Evolutionary conservation across 2,329 filamentous ascomycete genomes (phyloP), one percentile per base, ranked within the genome.

Genomic region (Emmonsiellopsis sp.): DNA sequence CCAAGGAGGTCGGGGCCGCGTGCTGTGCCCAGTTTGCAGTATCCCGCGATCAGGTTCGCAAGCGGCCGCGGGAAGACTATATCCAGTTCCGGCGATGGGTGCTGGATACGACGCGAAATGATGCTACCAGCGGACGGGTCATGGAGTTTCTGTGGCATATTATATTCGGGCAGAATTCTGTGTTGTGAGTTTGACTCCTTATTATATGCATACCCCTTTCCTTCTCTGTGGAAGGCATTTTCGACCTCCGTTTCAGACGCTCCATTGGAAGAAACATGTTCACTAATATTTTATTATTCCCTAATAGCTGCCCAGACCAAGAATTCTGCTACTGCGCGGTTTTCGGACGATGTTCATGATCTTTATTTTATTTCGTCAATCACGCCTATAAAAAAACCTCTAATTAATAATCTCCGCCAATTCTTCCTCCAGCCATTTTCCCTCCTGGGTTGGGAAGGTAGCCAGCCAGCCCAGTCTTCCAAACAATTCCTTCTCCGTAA

Each of bases 21-120:
- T 83, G 80, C 62, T 83, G 80, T 63, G 77, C 79, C 13, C 81
- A 84, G 65, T 84, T 84, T 57, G 81, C 77, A 0, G 75, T 82
- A 11, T 77, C 77, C 3, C 68, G 72, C n/a, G 73, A 77, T 5
- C 71, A 71, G n/a, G 71, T 83, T 21, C 69, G 60, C 5, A 63
- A 66, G 39, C 66, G 77, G 36, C 68, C 76, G 9, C 62, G 65
- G 51, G 68, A 68, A 10, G 76, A 77, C 53, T 84, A 83, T 56
- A 59, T 75, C 7, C 70, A 70, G 10, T 78, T 74, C 60, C 70
- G 79, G 11, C 64, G 78, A 43, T 84, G 81, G 81, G 55, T 84
- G 44, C 55, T 80, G 10, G 66, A 70, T n/a, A 80, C 79, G 13
- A 63, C 70, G 6, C 61, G 80, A 32, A 69, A 71, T 4, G 78